A percentile compares a stretch with the other conserved stretches of the same genome.
Conservation (phyloP, 225 moss, liverwort and hornwort species). For the Pleurozium schreberi region DNA sequence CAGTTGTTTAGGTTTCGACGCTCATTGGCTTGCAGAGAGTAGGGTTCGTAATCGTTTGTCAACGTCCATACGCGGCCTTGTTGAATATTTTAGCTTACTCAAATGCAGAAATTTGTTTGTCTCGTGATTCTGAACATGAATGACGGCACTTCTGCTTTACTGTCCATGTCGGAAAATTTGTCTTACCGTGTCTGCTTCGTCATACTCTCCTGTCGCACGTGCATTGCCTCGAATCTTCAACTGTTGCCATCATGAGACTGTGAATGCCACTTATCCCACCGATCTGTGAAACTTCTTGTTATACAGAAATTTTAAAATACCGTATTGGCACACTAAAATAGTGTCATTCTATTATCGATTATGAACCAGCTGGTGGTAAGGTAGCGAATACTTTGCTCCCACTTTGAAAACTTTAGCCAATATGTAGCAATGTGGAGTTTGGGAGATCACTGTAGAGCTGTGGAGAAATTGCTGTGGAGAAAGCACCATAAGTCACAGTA, state of each 20-base stretch:
- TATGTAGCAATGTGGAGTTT: not conserved
- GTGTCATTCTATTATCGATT: not conserved
- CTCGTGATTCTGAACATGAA: too few species aligned
- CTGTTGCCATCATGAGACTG: not conserved
- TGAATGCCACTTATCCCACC: not conserved
- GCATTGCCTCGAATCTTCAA: not conserved
- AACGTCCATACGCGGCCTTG: too few species aligned
- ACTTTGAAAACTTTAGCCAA: too few species aligned
- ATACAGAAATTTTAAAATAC: not conserved
- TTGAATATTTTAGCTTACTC: too few species aligned
- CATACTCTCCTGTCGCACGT: not conserved
- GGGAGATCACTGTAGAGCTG: not conserved
- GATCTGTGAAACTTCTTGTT: not conserved
- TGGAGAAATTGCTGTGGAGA: not conserved
- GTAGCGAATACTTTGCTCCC: not conserved
- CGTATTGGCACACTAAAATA: not conserved
- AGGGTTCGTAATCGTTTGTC: too few species aligned
- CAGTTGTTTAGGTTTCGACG: too few species aligned
- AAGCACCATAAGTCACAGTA: not conserved
- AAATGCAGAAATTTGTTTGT: too few species aligned
- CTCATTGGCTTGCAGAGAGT: too few species aligned
- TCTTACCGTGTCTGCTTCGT: not conserved
- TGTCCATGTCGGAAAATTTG: too few species aligned
- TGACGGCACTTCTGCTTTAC: too few species aligned
- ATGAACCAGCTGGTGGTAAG: not conserved